Evolutionary conservation across 345 rosid species (phyloP), one percentile per base, ranked within the genome.

Genomic region (Odontarrhena argentea): DNA sequence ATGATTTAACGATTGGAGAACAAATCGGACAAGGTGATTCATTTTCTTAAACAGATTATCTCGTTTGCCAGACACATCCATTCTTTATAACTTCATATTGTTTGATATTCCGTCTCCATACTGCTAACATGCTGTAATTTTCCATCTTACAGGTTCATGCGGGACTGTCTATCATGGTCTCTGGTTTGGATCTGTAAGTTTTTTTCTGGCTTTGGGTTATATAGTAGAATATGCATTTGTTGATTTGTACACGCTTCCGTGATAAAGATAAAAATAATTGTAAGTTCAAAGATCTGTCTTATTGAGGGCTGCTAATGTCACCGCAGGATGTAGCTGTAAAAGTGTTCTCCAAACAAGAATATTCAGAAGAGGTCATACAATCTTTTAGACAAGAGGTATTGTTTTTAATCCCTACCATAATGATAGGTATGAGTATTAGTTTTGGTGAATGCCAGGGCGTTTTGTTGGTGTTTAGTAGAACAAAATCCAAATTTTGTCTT

Each of bases 121-220:
- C 11, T 25, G 42, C 77, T 65, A 52, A 73, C 45, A 32, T 34
- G 55, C 62, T 36, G 37, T 45, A n/a, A 15, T 32, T 64, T 69
- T 78, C 62, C 53, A 64, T 57, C 35, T 34, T 46, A 47, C 91
- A 94, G 99, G 99, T 77, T 91, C 97, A 73, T 94, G 99, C 60
- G 99, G 99, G 69, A 94, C 95, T 46, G 99, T 94, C 11, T 91
- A 91, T 78, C 96, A 88, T 51, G 96, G 88, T 52, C 87, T 94
- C 80, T 94, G 99, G 99, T 94, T 81, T 75, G 99, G 94, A 88
- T 94, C 97, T 66, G 99, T 94, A 94, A 65, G 97, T 85, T 81
- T 86, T 78, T 54, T 71, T 9, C 22, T 18, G 25, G 45, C 84
- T 81, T 82, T 7, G 65, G 46, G 3, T 58, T 55, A 50, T 65